Evolutionary conservation across 768 basidiomycete genomes (phyloP).

Genomic region (Boletales sp.): DNA sequence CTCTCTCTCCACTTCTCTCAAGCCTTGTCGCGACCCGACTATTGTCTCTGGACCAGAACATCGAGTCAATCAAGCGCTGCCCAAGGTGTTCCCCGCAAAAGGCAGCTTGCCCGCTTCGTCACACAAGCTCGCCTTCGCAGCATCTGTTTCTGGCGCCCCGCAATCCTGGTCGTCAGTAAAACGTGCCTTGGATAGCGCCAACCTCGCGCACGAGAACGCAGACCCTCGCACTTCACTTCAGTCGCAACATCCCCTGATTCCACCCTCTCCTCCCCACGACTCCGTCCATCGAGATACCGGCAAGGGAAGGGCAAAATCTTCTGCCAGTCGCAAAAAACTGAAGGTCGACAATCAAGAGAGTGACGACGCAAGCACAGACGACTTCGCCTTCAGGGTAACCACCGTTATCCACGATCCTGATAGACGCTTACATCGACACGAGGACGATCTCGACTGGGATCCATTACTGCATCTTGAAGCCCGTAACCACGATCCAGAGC

Average conservation of each 20-base stretch:
- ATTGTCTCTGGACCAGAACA: not conserved
- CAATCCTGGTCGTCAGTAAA: slow-evolving; percentile 37
- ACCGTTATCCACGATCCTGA: slow-evolving; percentile 9
- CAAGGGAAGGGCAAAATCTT: slow-evolving; percentile 39
- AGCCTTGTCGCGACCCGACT: not conserved
- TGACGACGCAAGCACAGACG: slow-evolving; percentile 21
- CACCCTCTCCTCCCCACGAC: slow-evolving; percentile 58
- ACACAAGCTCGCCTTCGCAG: not conserved
- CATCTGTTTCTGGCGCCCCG: slow-evolving; percentile 1
- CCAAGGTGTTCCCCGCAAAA: slow-evolving; percentile 12
- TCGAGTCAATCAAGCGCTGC: slow-evolving; percentile 2
- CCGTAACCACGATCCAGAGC: slow-evolving; percentile 20
- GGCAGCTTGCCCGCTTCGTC: not conserved
- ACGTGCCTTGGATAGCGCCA: slow-evolving; percentile 38
- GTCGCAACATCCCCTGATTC: slow-evolving; percentile 42
- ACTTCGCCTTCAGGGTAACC: slow-evolving; percentile 20
- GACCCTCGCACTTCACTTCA: not conserved
- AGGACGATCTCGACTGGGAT: slow-evolving; percentile 27
- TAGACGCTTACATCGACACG: slow-evolving; percentile 9
- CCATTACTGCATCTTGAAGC: slow-evolving; percentile 24
- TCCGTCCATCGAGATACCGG: slow-evolving; percentile 29
- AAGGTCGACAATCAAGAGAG: slow-evolving; percentile 37
- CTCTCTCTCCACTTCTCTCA: slow-evolving; percentile 1
- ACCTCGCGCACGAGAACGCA: slow-evolving; percentile 10
- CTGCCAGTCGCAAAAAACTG: slow-evolving; percentile 45